phyloP scores from a whole-genome alignment of 305 asterid genomes.

The Withania somnifera region DNA sequence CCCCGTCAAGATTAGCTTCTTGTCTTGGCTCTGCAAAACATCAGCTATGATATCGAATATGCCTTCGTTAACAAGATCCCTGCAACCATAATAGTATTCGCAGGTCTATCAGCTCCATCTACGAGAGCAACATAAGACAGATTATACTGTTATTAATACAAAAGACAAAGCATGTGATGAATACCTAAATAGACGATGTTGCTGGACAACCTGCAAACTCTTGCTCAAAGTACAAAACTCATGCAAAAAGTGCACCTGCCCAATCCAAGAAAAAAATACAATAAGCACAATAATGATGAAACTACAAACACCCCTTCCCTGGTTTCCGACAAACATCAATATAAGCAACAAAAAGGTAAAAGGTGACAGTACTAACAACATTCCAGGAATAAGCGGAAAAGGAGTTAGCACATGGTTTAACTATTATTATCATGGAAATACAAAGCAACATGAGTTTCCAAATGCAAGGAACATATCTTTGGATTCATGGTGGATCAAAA shows the following conservation, averaged over 20 bases:
- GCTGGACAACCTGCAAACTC: constrained; percentile 94
- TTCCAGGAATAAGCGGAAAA: neutral
- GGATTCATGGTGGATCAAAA: neutral
- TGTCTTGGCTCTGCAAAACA: constrained; percentile 69
- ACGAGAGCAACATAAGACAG: neutral
- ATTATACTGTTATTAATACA: neutral
- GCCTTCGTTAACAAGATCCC: constrained; percentile 94
- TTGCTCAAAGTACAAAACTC: constrained; percentile 89
- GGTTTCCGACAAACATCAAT: neutral
- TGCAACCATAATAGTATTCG: constrained; percentile 13
- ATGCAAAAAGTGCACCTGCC: constrained; percentile 45
- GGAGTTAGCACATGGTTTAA: neutral
- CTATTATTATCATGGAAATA: neutral
- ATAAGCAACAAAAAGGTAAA: neutral
- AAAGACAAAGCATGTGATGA: neutral
- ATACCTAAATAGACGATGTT: constrained; percentile 79
- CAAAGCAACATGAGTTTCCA: neutral
- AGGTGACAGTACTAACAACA: neutral
- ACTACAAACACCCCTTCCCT: neutral
- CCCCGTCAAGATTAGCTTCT: constrained; percentile 90
- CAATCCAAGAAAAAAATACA: neutral
- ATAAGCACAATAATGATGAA: neutral
- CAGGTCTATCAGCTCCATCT: neutral
- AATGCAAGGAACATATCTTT: neutral
- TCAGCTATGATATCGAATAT: constrained; percentile 74